Percentiles rank a stretch among this genome's conserved stretches.
These are phyloP conservation scores for Tilletia setariae DNA, from an alignment of 1,284 basidiomycete species.

Conservation along the genomic window DNA sequence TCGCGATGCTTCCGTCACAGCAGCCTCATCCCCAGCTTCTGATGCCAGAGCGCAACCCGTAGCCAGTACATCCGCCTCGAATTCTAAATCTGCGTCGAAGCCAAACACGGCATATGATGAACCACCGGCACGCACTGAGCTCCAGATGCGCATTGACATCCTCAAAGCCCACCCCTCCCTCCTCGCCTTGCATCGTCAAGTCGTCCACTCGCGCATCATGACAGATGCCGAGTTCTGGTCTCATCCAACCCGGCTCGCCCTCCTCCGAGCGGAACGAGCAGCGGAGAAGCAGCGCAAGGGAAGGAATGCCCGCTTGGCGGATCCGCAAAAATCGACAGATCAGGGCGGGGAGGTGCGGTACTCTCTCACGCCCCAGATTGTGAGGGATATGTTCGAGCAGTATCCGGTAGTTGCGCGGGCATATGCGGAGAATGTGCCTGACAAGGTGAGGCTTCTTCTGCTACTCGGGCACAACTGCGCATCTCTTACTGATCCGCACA, in stretches of 20 bases:
- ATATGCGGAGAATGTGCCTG: slow-evolving; percentile 87
- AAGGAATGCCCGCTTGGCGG: slow-evolving; percentile 48
- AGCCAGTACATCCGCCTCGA: slow-evolving; percentile 2
- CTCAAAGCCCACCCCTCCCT: slow-evolving; percentile 43
- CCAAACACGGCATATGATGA: slow-evolving; percentile 18
- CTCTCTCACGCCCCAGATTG: slow-evolving; percentile 84
- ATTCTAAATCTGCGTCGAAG: neutral
- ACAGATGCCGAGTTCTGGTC: slow-evolving; percentile 52
- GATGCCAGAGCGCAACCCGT: slow-evolving; percentile 5
- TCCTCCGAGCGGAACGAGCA: slow-evolving; percentile 44
- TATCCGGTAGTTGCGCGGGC: slow-evolving; percentile 90
- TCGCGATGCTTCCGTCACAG: neutral
- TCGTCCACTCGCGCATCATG: slow-evolving; percentile 41
- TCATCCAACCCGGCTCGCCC: slow-evolving; percentile 44
- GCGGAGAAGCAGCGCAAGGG: slow-evolving; percentile 43
- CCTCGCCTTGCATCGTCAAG: slow-evolving; percentile 44
- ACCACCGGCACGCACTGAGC: slow-evolving; percentile 24
- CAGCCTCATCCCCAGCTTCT: slow-evolving; percentile 8
- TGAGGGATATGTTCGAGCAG: slow-evolving; percentile 94
- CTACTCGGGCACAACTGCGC: no score
- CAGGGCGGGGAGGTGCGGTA: slow-evolving; percentile 66
- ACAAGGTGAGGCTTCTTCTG: slow-evolving; percentile 61
- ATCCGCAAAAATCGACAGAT: slow-evolving; percentile 45
- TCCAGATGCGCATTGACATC: slow-evolving; percentile 44
- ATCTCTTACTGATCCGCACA: slow-evolving; percentile 24